These are phyloP conservation scores for Erigeron canadensis DNA, from an alignment of 129 eudicot species.

Conservation along the genomic window DNA sequence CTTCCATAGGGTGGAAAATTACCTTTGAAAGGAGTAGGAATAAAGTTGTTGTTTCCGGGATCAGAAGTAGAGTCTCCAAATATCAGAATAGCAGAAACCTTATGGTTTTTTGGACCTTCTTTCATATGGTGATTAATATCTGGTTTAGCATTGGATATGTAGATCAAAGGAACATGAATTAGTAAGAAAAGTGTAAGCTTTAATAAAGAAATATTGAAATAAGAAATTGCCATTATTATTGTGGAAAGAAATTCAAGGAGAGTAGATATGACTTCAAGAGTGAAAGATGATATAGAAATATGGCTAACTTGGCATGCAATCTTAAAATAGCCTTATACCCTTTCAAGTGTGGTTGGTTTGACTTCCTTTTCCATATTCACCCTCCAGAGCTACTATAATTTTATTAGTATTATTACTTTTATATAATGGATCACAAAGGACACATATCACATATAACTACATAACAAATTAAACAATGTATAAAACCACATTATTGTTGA, in stretches of 20 bases:
- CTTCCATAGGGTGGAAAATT: conserved; percentile 76
- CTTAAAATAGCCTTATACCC: conserved; percentile 26
- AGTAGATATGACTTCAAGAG: conserved; percentile 31
- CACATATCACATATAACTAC: too few species aligned
- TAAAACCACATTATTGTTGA: too few species aligned
- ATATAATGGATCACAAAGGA: too few species aligned
- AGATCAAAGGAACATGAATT: conserved; percentile 16
- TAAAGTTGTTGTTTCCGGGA: conserved; percentile 67
- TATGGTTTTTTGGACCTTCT: conserved; percentile 5
- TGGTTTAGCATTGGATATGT: conserved; percentile 26
- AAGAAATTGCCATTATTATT: conserved; percentile 18
- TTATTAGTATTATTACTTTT: too few species aligned
- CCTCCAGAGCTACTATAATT: background rate
- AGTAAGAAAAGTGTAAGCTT: conserved; percentile 8
- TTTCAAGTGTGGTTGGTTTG: conserved; percentile 41
- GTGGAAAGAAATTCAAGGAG: conserved; percentile 31
- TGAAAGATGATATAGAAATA: background rate
- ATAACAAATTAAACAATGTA: too few species aligned
- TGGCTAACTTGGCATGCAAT: conserved; percentile 29
- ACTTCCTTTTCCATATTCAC: conserved; percentile 21
- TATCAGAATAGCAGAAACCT: conserved; percentile 54
- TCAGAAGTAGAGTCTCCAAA: conserved; percentile 85
- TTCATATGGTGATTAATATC: conserved; percentile 13
- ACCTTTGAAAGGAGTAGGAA: conserved; percentile 45
- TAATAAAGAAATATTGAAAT: background rate